Percentiles rank a stretch among this genome's conserved stretches.
Evolutionary conservation across 2,329 filamentous ascomycete species (phyloP).

Genomic region (Phaeosphaeria sp.): DNA sequence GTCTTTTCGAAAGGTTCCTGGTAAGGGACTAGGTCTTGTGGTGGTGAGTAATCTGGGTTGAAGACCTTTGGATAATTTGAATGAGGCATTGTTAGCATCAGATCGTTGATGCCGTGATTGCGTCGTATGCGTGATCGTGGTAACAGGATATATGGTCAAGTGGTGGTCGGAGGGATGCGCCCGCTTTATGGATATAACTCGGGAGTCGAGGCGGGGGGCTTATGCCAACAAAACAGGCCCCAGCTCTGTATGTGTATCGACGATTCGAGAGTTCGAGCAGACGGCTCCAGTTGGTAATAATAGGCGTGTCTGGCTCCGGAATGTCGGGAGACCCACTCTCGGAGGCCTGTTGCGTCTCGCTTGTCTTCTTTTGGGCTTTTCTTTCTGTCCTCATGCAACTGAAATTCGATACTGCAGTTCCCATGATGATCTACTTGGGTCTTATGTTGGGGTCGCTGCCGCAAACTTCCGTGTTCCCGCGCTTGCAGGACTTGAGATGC

Average conservation of each 20-base stretch:
- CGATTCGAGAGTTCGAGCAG: conserved; percentile 22
- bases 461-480: conserved; percentile 22
- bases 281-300: conserved; percentile 20
- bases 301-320: conserved; percentile 21
- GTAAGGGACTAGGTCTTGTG: conserved; percentile 28
- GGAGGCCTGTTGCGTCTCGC: conserved; percentile 24
- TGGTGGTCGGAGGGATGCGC: not conserved
- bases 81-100: conserved; percentile 27
- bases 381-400: conserved; percentile 27
- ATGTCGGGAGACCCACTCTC: conserved; percentile 18
- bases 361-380: conserved; percentile 26
- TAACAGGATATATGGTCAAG: not conserved
- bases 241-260: conserved; percentile 27
- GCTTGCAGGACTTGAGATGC: conserved; percentile 10
- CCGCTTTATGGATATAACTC: not conserved
- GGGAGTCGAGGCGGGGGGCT: not conserved
- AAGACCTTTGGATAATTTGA: conserved; percentile 29
- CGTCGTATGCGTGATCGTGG: conserved; percentile 8
- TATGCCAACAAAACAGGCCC: conserved; percentile 14
- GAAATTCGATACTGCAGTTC: conserved; percentile 25
- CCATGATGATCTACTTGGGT: conserved; percentile 22
- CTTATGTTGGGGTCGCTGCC: conserved; percentile 13
- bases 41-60: conserved; percentile 33
- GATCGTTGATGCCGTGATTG: conserved; percentile 5
- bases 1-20: conserved; percentile 32